These are phyloP conservation scores for Paraphaeosphaeria sporulosa DNA, from an alignment of 2,329 filamentous ascomycete species.

Conservation along the genomic window DNA sequence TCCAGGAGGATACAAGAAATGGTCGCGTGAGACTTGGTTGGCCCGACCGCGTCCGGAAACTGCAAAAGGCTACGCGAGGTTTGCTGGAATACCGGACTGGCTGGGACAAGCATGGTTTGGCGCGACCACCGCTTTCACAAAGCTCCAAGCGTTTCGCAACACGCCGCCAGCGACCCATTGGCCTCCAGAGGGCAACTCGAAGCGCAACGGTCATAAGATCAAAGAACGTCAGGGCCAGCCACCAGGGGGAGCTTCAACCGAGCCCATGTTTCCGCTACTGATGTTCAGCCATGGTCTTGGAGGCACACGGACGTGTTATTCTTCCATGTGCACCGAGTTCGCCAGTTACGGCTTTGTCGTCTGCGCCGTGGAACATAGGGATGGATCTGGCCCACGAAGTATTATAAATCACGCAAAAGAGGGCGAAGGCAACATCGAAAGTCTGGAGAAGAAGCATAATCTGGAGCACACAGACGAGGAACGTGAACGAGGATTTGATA, in stretches of 20 bases:
- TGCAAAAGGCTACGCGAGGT: constrained; percentile 69
- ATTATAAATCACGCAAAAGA: constrained; percentile 64
- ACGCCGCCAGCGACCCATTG: constrained; percentile 64
- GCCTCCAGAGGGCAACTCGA: constrained; percentile 54
- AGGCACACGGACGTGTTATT: constrained; percentile 69
- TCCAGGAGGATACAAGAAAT: constrained; percentile 52
- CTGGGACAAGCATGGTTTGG: constrained; percentile 63
- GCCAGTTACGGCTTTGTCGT: constrained; percentile 72
- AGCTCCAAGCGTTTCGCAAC: constrained; percentile 70
- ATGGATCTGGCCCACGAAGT: constrained; percentile 68
- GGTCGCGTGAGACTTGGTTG: constrained; percentile 68
- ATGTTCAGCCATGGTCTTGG: constrained; percentile 73
- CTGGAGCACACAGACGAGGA: constrained; percentile 51
- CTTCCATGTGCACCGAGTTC: constrained; percentile 69
- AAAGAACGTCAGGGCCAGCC: constrained; percentile 53
- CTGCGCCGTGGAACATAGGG: constrained; percentile 69
- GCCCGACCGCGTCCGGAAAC: constrained; percentile 64
- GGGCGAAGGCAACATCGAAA: constrained; percentile 25
- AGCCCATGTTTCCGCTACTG: constrained; percentile 66
- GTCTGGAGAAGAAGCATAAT: constrained; percentile 35
- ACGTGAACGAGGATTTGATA: constrained; percentile 53
- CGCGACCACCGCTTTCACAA: constrained; percentile 68
- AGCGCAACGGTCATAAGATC: constrained; percentile 49
- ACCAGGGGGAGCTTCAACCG: constrained; percentile 37
- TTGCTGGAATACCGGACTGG: constrained; percentile 59